These are phyloP conservation scores for Chaetomiaceae sp. DNA, from an alignment of 2,329 filamentous ascomycete species.

Conservation along the genomic window DNA sequence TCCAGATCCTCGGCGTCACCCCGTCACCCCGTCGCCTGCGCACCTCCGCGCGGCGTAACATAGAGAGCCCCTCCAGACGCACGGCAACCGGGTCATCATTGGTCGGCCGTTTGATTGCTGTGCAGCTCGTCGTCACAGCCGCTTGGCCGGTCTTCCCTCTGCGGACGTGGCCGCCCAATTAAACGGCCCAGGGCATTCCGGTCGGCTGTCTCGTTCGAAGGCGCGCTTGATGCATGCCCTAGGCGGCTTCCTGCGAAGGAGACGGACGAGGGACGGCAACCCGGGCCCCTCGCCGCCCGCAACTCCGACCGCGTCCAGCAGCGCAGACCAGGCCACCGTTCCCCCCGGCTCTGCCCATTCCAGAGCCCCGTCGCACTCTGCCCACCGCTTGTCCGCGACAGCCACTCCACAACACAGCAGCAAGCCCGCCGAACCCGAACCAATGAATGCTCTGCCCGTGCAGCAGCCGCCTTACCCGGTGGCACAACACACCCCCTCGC, in stretches of 20 bases:
- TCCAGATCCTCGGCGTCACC: neutral
- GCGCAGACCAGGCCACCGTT: constrained; percentile 30
- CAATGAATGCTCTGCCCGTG: constrained; percentile 31
- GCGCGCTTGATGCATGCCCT: constrained; percentile 54
- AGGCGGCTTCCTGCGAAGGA: constrained; percentile 93
- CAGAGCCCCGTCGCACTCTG: constrained; percentile 14
- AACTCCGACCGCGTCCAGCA: neutral
- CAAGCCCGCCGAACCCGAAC: constrained; percentile 25
- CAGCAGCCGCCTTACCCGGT: constrained; percentile 27
- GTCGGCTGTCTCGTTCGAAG: constrained; percentile 14
- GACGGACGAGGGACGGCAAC: constrained; percentile 89
- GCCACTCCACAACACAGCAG: constrained; percentile 22
- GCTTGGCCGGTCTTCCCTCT: constrained; percentile 7
- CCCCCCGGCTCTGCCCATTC: constrained; percentile 27
- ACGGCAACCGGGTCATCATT: constrained; percentile 8
- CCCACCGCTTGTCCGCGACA: constrained; percentile 10
- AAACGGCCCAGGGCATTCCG: constrained; percentile 23
- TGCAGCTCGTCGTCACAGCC: constrained; percentile 17
- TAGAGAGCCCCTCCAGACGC: too few species aligned
- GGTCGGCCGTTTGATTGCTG: constrained; percentile 22
- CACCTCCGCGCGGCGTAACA: neutral
- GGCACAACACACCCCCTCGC: constrained; percentile 31
- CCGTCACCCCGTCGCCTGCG: neutral
- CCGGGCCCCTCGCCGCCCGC: constrained; percentile 61
- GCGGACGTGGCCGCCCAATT: constrained; percentile 16